Conservation (phyloP, 2,329 filamentous ascomycete species). For the Knufia petricola region DNA sequence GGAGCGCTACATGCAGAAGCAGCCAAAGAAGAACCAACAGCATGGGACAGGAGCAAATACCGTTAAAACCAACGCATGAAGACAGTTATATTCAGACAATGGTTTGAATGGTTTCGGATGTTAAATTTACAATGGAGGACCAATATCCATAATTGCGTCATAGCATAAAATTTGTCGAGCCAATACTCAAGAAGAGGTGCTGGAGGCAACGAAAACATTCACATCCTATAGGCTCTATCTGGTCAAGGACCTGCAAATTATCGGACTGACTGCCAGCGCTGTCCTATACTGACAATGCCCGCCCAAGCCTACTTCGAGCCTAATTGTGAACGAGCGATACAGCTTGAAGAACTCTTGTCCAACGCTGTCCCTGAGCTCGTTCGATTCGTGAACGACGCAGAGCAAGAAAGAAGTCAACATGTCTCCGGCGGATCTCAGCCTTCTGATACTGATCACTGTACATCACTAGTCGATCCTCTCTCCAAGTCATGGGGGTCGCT, state of each 20-base stretch:
- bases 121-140: not conserved
- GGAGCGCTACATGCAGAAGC: constrained; percentile 44
- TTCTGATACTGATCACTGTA: constrained; percentile 36
- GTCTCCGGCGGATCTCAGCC: constrained; percentile 28
- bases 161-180: no score
- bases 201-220: no score
- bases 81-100: not conserved
- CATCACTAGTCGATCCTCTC: constrained; percentile 55
- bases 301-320: not conserved
- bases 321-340: constrained; percentile 11
- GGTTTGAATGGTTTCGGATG: no score
- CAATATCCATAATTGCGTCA: constrained; percentile 13
- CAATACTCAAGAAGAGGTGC: no score
- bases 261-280: no score
- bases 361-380: constrained; percentile 36
- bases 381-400: constrained; percentile 36
- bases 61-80: constrained; percentile 1
- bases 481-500: constrained; percentile 50
- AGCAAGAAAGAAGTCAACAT: constrained; percentile 25
- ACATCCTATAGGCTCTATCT: no score
- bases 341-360: constrained; percentile 13
- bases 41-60: not conserved
- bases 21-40: constrained; percentile 12
- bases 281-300: not conserved
- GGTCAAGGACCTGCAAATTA: no score